These are phyloP conservation scores for Colletotrichum tanaceti DNA, from an alignment of 2,329 filamentous ascomycete species.

Conservation along the genomic window DNA sequence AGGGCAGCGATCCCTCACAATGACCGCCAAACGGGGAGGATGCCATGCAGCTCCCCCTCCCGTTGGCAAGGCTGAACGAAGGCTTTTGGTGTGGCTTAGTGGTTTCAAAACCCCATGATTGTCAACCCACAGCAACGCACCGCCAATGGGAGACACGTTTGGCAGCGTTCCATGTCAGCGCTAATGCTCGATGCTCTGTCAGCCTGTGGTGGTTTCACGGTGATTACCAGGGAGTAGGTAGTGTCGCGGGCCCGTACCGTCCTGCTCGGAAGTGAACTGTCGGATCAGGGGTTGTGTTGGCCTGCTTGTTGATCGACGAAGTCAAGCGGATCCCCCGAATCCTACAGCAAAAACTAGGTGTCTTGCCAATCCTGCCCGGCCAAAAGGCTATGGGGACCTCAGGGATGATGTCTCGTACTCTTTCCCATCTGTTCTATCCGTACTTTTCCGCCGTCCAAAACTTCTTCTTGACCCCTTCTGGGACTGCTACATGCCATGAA, in stretches of 20 bases:
- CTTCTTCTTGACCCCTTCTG: slow-evolving; percentile 7
- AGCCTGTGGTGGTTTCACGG: slow-evolving; percentile 31
- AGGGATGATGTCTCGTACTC: slow-evolving; percentile 4
- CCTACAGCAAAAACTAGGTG: slow-evolving; percentile 5
- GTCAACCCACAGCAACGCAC: slow-evolving; percentile 1
- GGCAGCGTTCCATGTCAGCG: slow-evolving; percentile 24
- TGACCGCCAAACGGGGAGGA: not conserved
- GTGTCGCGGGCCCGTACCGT: slow-evolving; percentile 21
- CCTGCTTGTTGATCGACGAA: not conserved
- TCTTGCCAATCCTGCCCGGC: slow-evolving; percentile 19
- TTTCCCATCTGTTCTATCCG: slow-evolving; percentile 2
- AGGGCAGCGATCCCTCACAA: not conserved
- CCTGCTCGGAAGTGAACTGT: slow-evolving; percentile 14
- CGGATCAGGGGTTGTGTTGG: slow-evolving; percentile 11
- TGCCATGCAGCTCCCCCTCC: not conserved
- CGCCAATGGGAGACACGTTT: slow-evolving; percentile 20
- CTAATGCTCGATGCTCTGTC: slow-evolving; percentile 27
- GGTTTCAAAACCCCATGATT: slow-evolving; percentile 19
- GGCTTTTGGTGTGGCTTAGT: slow-evolving; percentile 1
- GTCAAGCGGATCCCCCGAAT: slow-evolving; percentile 21
- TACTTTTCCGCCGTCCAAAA: not conserved
- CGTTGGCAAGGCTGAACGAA: slow-evolving; percentile 26
- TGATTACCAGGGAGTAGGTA: slow-evolving; percentile 22
- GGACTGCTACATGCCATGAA: slow-evolving; percentile 8
- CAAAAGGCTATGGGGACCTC: not conserved